Percentiles rank a stretch among this genome's conserved stretches.
Conservation (phyloP, 192 early-diverging fungal species). For the Cladochytrium replicatum region DNA sequence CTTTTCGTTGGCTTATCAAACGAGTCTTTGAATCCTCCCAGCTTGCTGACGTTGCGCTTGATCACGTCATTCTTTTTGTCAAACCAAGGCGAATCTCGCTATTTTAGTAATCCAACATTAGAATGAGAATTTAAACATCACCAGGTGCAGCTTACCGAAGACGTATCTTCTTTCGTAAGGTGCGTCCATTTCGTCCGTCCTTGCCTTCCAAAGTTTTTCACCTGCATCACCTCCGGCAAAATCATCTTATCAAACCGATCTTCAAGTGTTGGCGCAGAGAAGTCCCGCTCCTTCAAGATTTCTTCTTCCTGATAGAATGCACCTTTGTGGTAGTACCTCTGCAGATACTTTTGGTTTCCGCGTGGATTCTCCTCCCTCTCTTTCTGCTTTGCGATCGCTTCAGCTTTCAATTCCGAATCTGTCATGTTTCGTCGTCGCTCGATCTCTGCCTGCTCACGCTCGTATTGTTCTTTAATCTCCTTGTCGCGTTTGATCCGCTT, state of each 20-base stretch:
- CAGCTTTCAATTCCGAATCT: conserved; percentile 63
- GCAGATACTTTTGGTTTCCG: conserved; percentile 47
- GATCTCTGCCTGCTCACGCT: conserved; percentile 66
- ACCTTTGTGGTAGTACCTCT: conserved; percentile 84
- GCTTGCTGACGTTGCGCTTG: conserved; percentile 29
- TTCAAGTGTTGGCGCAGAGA: conserved; percentile 60
- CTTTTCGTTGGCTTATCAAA: conserved; percentile 43
- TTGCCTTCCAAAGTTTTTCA: conserved; percentile 77
- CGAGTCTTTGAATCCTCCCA: conserved; percentile 43
- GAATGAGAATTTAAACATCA: background rate
- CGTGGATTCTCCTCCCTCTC: conserved; percentile 54
- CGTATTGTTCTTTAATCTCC: conserved; percentile 57
- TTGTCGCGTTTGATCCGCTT: conserved; percentile 80
- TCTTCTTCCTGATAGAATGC: conserved; percentile 65
- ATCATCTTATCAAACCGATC: conserved; percentile 58
- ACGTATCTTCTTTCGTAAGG: conserved; percentile 74
- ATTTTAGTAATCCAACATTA: background rate
- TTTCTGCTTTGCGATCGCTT: conserved; percentile 47
- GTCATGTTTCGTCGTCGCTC: conserved; percentile 72
- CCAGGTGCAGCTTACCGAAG: conserved; percentile 23
- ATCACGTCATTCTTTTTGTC: conserved; percentile 36
- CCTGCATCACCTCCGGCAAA: conserved; percentile 80
- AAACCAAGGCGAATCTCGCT: conserved; percentile 38
- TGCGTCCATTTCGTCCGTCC: conserved; percentile 88
- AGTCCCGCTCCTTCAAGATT: conserved; percentile 53